Evolutionary conservation across 768 basidiomycete species (phyloP).

Genomic region (Tricholoma bakamatsutake): DNA sequence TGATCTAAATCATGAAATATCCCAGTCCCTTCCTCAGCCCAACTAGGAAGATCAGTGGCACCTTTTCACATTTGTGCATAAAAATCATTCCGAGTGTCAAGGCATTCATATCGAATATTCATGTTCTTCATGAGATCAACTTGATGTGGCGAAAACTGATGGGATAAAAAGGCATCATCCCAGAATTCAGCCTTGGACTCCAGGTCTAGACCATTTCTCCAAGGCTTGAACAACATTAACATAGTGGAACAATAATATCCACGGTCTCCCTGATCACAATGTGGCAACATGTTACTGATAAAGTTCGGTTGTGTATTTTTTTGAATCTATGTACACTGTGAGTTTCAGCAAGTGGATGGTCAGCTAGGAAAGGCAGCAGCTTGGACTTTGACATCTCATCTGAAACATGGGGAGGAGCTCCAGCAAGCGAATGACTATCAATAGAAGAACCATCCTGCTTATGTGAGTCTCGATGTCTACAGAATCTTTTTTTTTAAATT

Average conservation of each 20-base stretch:
- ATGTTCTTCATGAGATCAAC: conserved; percentile 19
- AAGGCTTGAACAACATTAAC: too few relatives aligned
- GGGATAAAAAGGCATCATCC: conserved; percentile 14
- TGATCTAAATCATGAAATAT: too few relatives aligned
- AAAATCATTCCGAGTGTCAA: conserved; percentile 19
- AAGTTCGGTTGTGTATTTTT: background rate
- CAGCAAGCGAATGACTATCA: background rate
- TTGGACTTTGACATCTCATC: background rate
- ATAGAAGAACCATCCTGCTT: background rate
- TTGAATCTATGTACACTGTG: background rate
- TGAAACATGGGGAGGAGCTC: background rate
- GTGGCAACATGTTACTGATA: background rate
- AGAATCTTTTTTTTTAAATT: too few relatives aligned
- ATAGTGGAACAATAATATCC: too few relatives aligned
- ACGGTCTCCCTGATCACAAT: too few relatives aligned
- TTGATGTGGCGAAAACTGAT: conserved; percentile 11
- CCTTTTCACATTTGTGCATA: too few relatives aligned
- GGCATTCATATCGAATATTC: conserved; percentile 22
- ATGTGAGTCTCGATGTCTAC: background rate
- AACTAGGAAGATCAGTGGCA: conserved; percentile 7
- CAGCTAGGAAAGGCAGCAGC: background rate
- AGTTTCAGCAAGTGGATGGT: background rate
- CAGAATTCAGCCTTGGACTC: background rate
- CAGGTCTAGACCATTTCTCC: too few relatives aligned
- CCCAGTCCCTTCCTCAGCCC: too few relatives aligned